These are phyloP conservation scores for Aureobasidium mangrovei DNA, from an alignment of 2,329 filamentous ascomycete species.

Conservation along the genomic window DNA sequence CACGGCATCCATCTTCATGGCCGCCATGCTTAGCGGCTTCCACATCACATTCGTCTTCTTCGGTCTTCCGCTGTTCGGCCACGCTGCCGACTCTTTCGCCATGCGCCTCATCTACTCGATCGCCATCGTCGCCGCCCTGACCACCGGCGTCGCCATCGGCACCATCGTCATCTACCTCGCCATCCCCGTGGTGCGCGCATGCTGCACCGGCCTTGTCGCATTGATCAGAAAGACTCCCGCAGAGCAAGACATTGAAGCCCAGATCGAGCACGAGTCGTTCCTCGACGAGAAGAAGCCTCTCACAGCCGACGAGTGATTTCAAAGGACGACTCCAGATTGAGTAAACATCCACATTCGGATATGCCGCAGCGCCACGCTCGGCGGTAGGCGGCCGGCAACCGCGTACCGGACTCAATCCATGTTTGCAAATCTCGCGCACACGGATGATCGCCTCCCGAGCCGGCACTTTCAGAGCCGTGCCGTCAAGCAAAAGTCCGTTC, in stretches of 20 bases:
- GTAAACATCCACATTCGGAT: no score
- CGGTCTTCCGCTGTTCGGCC: conserved; percentile 7
- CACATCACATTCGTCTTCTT: conserved; percentile 13
- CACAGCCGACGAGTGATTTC: neutral
- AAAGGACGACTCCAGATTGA: no score
- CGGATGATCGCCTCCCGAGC: neutral
- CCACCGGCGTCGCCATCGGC: conserved; percentile 5
- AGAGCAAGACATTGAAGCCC: conserved; percentile 6
- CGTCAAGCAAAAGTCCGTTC: neutral
- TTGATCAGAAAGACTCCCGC: conserved; percentile 5
- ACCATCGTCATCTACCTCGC: conserved; percentile 4
- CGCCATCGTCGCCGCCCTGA: conserved; percentile 9
- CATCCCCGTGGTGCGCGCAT: neutral
- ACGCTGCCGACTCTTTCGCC: conserved; percentile 8
- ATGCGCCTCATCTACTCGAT: conserved; percentile 7
- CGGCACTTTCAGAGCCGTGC: neutral
- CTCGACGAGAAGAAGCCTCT: conserved; percentile 5
- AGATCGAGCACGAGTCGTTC: neutral
- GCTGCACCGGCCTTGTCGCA: neutral
- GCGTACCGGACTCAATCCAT: no score
- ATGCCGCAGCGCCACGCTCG: no score
- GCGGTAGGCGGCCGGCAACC: no score
- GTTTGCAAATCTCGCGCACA: neutral
- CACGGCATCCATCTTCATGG: conserved; percentile 6
- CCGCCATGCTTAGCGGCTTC: conserved; percentile 10